Evolutionary conservation across 352 stramenopile genomes (phyloP).

Genomic region (Aphanomyces cochlioides): DNA sequence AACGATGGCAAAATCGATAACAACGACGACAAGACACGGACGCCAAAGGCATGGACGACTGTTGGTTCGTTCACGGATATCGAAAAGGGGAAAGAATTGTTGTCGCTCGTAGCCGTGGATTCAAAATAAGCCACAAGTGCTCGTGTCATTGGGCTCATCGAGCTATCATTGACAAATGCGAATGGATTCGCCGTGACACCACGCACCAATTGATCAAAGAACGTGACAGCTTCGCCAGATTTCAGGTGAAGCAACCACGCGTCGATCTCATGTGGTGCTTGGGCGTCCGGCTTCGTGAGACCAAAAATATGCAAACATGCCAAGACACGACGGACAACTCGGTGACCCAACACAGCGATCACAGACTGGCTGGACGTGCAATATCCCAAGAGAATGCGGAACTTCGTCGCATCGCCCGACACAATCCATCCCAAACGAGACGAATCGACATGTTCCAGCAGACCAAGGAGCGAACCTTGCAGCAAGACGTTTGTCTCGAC

Average conservation of each 20-base stretch:
- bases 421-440: conserved; percentile 58
- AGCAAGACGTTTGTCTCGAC: conserved; percentile 51
- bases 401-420: conserved; percentile 41
- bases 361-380: not conserved
- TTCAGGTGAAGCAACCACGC: conserved; percentile 10
- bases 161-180: conserved; percentile 39
- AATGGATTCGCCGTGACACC: conserved; percentile 49
- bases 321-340: conserved; percentile 16
- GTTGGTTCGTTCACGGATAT: not conserved
- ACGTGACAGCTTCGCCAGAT: conserved; percentile 27
- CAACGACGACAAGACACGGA: conserved; percentile 2
- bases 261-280: conserved; percentile 27
- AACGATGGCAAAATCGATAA: not conserved
- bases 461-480: conserved; percentile 61
- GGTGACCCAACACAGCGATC: not conserved
- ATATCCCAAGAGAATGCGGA: conserved; percentile 56
- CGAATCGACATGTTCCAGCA: conserved; percentile 57
- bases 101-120: conserved; percentile 22
- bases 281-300: not conserved
- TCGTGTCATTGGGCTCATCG: conserved; percentile 45
- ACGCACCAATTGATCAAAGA: conserved; percentile 47
- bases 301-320: conserved; percentile 22
- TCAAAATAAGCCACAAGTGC: conserved; percentile 50
- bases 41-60: conserved; percentile 2
- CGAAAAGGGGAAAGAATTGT: not conserved